Percentiles rank a stretch among this genome's conserved stretches.
Conservation (phyloP, 2,329 filamentous ascomycete genomes). For the Leptodontidium sp. region DNA sequence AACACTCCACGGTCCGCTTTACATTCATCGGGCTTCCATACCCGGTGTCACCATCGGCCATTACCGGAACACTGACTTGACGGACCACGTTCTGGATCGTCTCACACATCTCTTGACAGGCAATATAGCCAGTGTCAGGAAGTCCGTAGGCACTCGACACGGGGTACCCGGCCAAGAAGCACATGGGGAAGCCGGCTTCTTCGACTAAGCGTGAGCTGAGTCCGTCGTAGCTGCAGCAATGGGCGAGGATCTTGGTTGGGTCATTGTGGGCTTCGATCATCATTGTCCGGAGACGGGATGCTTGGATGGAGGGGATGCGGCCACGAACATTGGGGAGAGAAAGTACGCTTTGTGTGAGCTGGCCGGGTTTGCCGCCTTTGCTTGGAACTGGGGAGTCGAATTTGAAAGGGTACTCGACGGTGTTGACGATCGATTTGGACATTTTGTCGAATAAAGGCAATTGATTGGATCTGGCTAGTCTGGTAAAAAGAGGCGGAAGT, state of each 20-base stretch:
- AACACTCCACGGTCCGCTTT: slow-evolving; percentile 54
- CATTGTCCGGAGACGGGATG: slow-evolving; percentile 50
- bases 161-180: slow-evolving; percentile 31
- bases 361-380: slow-evolving; percentile 26
- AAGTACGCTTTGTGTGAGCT: slow-evolving; percentile 28
- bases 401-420: slow-evolving; percentile 47
- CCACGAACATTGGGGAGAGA: slow-evolving; percentile 48
- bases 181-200: slow-evolving; percentile 12
- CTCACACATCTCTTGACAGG: slow-evolving; percentile 55
- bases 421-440: slow-evolving; percentile 44
- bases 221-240: slow-evolving; percentile 54
- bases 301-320: slow-evolving; percentile 49
- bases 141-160: slow-evolving; percentile 52
- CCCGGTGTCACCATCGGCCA: slow-evolving; percentile 57
- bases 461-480: neutral
- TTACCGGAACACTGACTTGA: slow-evolving; percentile 51
- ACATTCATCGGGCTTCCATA: slow-evolving; percentile 59
- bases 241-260: slow-evolving; percentile 54
- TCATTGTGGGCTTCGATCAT: slow-evolving; percentile 52
- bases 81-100: slow-evolving; percentile 54
- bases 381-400: slow-evolving; percentile 35
- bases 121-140: slow-evolving; percentile 59
- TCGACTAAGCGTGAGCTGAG: slow-evolving; percentile 53
- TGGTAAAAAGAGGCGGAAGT: too few relatives aligned
- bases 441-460: neutral